Conservation (phyloP, 2,329 filamentous ascomycete genomes). For the Penicillium sp. region DNA sequence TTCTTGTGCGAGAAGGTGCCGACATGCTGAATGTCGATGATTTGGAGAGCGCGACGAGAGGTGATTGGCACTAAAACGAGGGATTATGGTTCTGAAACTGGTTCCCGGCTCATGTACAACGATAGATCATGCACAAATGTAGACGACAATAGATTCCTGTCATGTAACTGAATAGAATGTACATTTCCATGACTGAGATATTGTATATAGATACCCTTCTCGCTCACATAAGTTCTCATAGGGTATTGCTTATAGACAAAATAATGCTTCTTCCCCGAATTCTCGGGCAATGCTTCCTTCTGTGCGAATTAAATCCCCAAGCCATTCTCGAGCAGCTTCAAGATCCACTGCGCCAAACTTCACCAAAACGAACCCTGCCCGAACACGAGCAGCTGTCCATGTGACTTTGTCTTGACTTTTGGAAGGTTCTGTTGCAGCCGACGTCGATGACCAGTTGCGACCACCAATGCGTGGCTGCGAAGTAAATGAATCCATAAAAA, state of each 20-base stretch:
- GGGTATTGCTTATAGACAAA: slow-evolving; percentile 56
- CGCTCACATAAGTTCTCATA: not conserved
- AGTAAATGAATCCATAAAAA: slow-evolving; percentile 76
- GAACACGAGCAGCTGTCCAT: slow-evolving; percentile 77
- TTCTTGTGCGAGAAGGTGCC: slow-evolving; percentile 51
- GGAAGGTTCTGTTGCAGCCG: slow-evolving; percentile 30
- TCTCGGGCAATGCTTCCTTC: slow-evolving; percentile 67
- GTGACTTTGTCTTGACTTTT: slow-evolving; percentile 52
- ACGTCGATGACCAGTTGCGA: slow-evolving; percentile 61
- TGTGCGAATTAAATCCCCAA: slow-evolving; percentile 67
- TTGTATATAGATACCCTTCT: not conserved
- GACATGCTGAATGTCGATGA: slow-evolving; percentile 59
- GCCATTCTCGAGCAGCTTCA: slow-evolving; percentile 76
- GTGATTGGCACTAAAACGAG: slow-evolving; percentile 44
- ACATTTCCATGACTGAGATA: not conserved
- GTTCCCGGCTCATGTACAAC: not conserved
- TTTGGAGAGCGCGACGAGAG: slow-evolving; percentile 44
- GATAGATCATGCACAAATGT: too few relatives aligned
- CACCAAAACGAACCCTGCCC: slow-evolving; percentile 75
- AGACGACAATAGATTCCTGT: not conserved
- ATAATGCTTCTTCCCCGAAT: slow-evolving; percentile 77
- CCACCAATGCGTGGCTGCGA: slow-evolving; percentile 76
- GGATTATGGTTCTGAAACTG: slow-evolving; percentile 29
- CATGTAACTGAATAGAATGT: not conserved
- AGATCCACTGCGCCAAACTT: slow-evolving; percentile 84